These are phyloP conservation scores for Moesziomyces sp. DNA, from an alignment of 1,284 basidiomycete genomes.

Conservation along the genomic window DNA sequence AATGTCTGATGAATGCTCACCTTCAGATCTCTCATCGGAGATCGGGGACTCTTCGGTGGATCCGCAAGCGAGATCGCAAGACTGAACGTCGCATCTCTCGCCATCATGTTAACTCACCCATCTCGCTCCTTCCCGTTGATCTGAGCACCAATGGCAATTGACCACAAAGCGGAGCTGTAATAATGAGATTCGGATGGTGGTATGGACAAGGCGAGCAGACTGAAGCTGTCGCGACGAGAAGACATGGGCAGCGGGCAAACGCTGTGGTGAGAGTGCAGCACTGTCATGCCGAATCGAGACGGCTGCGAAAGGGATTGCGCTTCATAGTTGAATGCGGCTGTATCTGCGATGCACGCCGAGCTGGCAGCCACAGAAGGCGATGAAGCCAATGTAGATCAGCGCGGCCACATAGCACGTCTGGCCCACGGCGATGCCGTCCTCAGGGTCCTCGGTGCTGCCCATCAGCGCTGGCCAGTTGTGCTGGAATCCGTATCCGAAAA, in stretches of 20 bases:
- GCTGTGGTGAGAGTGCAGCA: too few relatives aligned
- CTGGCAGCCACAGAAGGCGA: constrained; percentile 72
- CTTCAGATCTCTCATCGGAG: too few relatives aligned
- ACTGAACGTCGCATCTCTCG: too few relatives aligned
- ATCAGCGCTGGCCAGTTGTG: constrained; percentile 70
- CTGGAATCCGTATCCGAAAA: constrained; percentile 60
- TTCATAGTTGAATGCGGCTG: constrained; percentile 57
- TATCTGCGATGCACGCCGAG: constrained; percentile 61
- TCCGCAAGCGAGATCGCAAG: too few relatives aligned
- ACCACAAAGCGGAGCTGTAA: background rate
- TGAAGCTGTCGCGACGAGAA: background rate
- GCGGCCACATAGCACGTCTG: constrained; percentile 71
- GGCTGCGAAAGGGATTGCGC: background rate
- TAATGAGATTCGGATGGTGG: background rate
- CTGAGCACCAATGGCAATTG: too few relatives aligned
- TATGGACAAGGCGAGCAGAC: background rate
- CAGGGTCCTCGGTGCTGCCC: constrained; percentile 70
- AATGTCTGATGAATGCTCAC: too few relatives aligned
- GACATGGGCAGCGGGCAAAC: too few relatives aligned
- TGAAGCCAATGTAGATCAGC: constrained; percentile 70
- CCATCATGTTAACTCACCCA: too few relatives aligned
- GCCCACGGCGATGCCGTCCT: constrained; percentile 69
- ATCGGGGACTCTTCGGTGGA: too few relatives aligned
- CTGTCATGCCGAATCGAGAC: too few relatives aligned
- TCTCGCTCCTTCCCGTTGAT: too few relatives aligned